Conservation (phyloP, 2,329 filamentous ascomycete species). For the Ploettnerulaceae sp. region DNA sequence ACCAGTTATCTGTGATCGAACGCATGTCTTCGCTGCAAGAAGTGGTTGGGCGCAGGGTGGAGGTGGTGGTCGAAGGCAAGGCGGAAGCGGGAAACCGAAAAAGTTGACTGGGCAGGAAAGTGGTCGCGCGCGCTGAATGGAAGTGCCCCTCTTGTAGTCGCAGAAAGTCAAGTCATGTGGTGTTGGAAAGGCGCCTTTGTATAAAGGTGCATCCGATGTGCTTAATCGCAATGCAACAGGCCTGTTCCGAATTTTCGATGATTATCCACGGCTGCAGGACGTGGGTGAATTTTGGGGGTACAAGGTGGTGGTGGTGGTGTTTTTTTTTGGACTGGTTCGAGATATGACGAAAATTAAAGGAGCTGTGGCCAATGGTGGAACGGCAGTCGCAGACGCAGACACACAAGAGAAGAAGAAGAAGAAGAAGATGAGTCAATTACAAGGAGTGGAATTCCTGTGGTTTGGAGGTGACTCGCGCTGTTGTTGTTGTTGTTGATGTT, state of each 20-base stretch:
- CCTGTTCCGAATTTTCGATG: constrained; percentile 2
- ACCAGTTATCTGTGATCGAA: constrained; percentile 24
- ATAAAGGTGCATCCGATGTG: neutral
- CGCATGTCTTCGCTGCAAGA: constrained; percentile 25
- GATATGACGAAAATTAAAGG: neutral
- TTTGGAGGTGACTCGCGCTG: neutral
- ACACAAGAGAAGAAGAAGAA: neutral
- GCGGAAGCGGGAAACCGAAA: neutral
- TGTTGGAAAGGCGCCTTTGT: neutral
- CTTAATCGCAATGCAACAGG: neutral
- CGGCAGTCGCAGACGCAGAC: constrained; percentile 1
- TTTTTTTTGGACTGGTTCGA: neutral
- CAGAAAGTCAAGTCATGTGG: constrained; percentile 8
- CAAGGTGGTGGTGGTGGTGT: neutral
- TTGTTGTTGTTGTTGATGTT: too few species aligned
- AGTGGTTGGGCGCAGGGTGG: neutral
- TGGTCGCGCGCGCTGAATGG: constrained; percentile 1
- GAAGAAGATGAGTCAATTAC: neutral
- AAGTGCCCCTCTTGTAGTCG: neutral
- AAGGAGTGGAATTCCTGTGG: neutral
- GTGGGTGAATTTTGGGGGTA: constrained; percentile 2
- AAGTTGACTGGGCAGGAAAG: neutral
- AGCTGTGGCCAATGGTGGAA: neutral
- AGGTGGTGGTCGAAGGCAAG: neutral
- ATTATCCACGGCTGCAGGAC: constrained; percentile 5